Base-by-base conservation (phyloP, 768 basidiomycete species). In the Suillus bovinus region DNA sequence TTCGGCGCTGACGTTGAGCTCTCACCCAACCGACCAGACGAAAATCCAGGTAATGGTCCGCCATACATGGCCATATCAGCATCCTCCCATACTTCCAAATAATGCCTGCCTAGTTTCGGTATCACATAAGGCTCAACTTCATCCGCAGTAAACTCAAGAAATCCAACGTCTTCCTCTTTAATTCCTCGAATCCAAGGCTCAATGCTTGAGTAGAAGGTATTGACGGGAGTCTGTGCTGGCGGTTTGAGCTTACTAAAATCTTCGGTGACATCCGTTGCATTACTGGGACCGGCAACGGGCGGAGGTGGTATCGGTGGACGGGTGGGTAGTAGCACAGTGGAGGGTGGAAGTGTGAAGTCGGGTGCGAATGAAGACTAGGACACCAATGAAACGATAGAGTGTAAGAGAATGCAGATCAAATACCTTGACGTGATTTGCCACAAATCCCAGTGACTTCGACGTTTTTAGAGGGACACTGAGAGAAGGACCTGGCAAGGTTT, bases 131-230 rank as follows among this genome's bases (percentile, higher is more conserved):
- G 90, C 61, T 94, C 92, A 10, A 92, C 80, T 64, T 97, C 95
- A 69, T 98, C 95, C n/a, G 85, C 91, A 13, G 89, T 88, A 69
- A 91, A 91, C 63, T 93, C 91, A 58, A 99, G 81, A 75, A 94
- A 96, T 3, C 96, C 96, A 33, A 99, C 78, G 71, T 99, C 97
- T 74, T 99, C 97, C 76, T 99, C 97, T 64, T 90, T 90, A 49
- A 98, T 87, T 27, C 86, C 85, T 57, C 95, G 88, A 70, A 96
- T 80, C 81, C 91, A 99, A 13, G 92, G 90, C 69, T 98, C 96
- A 52, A 96, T 86, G 69, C 87, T 90, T 29, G 89, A 80, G 75
- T 94, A 94, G 72, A 97, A 99, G 1, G 93, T 94, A 34, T 78
- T 83, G 33, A 89, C 83, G 22, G 79, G 81, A 11, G 82, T 82